Percentiles rank a stretch among this genome's conserved stretches.
Conservation (phyloP, 2,329 filamentous ascomycete genomes). For the Ophiostoma novo-ulmi region DNA sequence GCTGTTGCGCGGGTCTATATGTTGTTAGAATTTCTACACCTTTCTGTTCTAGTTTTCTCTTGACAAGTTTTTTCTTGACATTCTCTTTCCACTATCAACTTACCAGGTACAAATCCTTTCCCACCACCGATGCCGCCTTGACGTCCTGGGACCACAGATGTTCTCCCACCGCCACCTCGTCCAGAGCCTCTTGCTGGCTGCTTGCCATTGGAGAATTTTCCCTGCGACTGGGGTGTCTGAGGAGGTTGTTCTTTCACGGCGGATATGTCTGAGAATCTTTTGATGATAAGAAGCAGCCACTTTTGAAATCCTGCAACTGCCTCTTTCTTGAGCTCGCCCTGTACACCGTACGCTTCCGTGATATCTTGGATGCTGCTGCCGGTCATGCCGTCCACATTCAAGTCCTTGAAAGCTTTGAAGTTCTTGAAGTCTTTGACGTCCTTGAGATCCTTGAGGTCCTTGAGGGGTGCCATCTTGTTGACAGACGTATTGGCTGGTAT, state of each 20-base stretch:
- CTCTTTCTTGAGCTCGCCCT: constrained; percentile 61
- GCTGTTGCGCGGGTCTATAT: neutral
- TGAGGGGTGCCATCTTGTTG: neutral
- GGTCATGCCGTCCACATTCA: neutral
- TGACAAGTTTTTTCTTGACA: too few species aligned
- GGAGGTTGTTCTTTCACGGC: constrained; percentile 44
- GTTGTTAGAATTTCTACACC: neutral
- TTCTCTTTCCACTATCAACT: neutral
- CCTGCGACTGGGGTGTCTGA: constrained; percentile 29
- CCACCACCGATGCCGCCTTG: neutral
- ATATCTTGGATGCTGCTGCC: neutral
- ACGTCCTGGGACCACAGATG: neutral
- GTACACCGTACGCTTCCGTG: constrained; percentile 54
- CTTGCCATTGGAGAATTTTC: constrained; percentile 15
- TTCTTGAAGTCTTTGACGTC: neutral
- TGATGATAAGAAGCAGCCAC: constrained; percentile 68
- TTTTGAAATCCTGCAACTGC: constrained; percentile 68
- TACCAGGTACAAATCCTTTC: constrained; percentile 12
- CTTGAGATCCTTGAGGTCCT: neutral
- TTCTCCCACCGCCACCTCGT: neutral
- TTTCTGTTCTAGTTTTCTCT: neutral
- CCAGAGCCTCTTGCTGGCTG: neutral
- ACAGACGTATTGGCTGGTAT: neutral
- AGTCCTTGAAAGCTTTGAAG: neutral
- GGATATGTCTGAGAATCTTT: constrained; percentile 64